Percentiles rank a stretch among this genome's conserved stretches.
These are phyloP conservation scores for Sporothrix brasiliensis DNA, from an alignment of 2,329 filamentous ascomycete genomes.

Conservation along the genomic window DNA sequence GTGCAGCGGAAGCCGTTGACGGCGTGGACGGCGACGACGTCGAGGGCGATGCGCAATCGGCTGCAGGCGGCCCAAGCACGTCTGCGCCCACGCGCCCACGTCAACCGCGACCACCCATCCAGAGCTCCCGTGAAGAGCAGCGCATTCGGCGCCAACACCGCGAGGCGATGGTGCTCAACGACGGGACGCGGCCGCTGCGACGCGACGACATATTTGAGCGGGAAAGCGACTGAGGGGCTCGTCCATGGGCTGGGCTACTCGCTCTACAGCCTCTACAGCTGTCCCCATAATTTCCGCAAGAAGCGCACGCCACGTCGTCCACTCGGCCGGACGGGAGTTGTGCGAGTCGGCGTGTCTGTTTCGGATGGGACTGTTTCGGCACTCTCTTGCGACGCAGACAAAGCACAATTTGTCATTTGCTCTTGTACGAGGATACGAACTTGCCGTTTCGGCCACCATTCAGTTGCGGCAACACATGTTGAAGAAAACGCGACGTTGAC, in stretches of 20 bases:
- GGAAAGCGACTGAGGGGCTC: constrained; percentile 47
- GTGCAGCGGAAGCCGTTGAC: not conserved
- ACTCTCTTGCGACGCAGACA: not conserved
- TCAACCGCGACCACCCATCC: constrained; percentile 51
- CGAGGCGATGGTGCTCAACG: constrained; percentile 89
- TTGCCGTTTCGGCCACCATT: not conserved
- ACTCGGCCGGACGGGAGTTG: not conserved
- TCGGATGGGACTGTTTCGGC: not conserved
- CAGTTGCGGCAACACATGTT: not conserved
- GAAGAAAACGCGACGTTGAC: not conserved
- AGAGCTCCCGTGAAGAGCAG: constrained; percentile 65
- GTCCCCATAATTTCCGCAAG: no score
- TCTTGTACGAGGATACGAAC: not conserved
- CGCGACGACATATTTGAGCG: constrained; percentile 78
- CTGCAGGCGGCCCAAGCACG: not conserved
- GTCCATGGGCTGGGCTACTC: no score
- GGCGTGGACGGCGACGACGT: not conserved
- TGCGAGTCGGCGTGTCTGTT: not conserved
- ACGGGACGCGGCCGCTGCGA: constrained; percentile 74
- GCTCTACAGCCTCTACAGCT: no score
- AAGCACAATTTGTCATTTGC: not conserved
- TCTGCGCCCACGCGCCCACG: not conserved
- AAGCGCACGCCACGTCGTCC: not conserved
- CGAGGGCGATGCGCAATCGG: not conserved
- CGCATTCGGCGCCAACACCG: constrained; percentile 73